Evolutionary conservation across 768 basidiomycete species (phyloP).

Genomic region (Lyophyllum shimeji): DNA sequence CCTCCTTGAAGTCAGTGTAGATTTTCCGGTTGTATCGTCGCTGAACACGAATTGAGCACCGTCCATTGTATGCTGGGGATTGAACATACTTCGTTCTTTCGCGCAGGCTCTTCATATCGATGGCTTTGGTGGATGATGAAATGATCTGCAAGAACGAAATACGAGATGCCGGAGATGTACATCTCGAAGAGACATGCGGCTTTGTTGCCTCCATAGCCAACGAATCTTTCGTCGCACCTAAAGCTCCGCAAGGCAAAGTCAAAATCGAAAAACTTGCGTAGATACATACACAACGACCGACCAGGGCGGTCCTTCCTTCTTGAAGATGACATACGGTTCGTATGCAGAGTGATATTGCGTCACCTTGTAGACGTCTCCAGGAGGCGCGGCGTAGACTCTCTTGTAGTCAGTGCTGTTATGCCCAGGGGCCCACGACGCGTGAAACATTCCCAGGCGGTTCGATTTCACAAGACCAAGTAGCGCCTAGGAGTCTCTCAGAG

Average conservation of each 20-base stretch:
- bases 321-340: constrained; percentile 86
- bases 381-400: constrained; percentile 57
- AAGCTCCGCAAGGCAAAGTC: constrained; percentile 1
- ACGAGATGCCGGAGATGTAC: constrained; percentile 83
- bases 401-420: constrained; percentile 83
- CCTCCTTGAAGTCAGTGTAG: constrained; percentile 78
- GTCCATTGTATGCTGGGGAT: not conserved
- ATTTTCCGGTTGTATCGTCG: constrained; percentile 75
- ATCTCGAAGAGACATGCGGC: constrained; percentile 91
- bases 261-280: not conserved
- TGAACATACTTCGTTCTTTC: constrained; percentile 61
- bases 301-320: constrained; percentile 76
- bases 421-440: constrained; percentile 73
- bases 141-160: constrained; percentile 83
- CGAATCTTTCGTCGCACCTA: constrained; percentile 90
- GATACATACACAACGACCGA: constrained; percentile 27
- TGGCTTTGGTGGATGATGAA: constrained; percentile 90
- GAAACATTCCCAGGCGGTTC: constrained; percentile 71
- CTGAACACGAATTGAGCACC: constrained; percentile 30
- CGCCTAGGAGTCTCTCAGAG: constrained; percentile 30
- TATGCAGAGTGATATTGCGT: constrained; percentile 79
- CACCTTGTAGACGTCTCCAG: constrained; percentile 74
- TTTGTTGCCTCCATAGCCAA: constrained; percentile 92
- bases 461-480: constrained; percentile 59
- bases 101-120: constrained; percentile 71